A percentile compares a stretch with the other conserved stretches of the same genome.
Conservation (phyloP, 2,329 filamentous ascomycete genomes). For the Fusarium tjaetaba region DNA sequence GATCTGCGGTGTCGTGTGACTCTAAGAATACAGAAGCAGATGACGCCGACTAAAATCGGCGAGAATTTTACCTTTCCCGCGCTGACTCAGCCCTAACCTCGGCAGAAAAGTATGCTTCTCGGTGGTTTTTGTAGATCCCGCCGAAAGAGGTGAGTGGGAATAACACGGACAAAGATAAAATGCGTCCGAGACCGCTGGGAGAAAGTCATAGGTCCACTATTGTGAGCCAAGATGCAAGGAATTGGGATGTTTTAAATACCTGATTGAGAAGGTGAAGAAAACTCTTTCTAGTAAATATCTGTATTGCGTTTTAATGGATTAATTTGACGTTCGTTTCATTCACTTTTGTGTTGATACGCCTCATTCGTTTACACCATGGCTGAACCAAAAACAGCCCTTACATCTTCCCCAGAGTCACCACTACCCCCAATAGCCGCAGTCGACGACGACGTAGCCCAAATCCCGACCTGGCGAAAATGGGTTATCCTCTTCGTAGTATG, state of each 20-base stretch:
- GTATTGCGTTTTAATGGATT: no score
- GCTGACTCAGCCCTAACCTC: conserved; percentile 35
- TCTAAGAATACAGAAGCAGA: not conserved
- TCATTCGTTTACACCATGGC: conserved; percentile 3
- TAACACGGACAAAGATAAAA: not conserved
- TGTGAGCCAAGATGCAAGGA: not conserved
- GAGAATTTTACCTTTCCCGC: conserved; percentile 13
- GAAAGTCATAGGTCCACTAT: conserved; percentile 1
- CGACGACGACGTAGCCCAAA: conserved; percentile 35
- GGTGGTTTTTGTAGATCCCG: not conserved
- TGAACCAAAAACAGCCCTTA: conserved; percentile 16
- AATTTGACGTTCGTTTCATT: not conserved
- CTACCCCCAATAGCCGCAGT: conserved; percentile 6
- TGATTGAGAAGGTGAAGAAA: not conserved
- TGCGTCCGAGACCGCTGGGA: conserved; percentile 27
- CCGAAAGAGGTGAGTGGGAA: conserved; percentile 8
- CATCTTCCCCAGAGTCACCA: not conserved
- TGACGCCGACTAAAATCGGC: conserved; percentile 17
- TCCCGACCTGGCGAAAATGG: conserved; percentile 42
- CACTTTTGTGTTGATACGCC: no score
- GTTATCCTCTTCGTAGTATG: conserved; percentile 43
- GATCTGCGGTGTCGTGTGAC: conserved; percentile 24
- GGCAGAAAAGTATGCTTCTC: conserved; percentile 16
- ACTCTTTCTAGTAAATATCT: not conserved
- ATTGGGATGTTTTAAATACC: not conserved